Base-by-base conservation (phyloP, 129 eudicot species). In the Flaveria ramosissima region DNA sequence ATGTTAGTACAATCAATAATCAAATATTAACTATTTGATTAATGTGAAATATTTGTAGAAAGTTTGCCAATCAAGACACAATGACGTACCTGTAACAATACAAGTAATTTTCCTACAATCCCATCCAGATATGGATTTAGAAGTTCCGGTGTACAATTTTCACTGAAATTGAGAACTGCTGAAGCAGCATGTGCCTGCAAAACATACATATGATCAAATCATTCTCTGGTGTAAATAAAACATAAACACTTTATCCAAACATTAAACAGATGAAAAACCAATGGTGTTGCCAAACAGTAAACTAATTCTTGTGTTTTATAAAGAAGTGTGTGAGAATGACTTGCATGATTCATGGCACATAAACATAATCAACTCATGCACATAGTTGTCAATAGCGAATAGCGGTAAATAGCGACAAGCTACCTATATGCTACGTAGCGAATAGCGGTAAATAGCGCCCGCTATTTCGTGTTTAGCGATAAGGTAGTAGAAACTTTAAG, bases 181-280 rank as follows among this genome's bases (percentile, higher is more conserved):
- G 97, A 92, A 71, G 97, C 97, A 70, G 97, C 96, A 83, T 92
- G 97, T 53, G 98, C 98, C 98, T 94, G 86, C 78, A 80, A 75
- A 84, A 77, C 52, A 82, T 59, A 61, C 57, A 75, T 42, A 57
- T 59, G 42, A 65, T n/a, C 21, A 19, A 69, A 48, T 57, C 61
- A 69, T 68, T 55, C 68, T 56, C 10, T 9, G n/a, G 75, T 45
- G 61, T 24, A 53, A 23, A 23, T 36, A 66, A 6, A 68, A 17
- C 45, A 66, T 2, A 67, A 42, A 68, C 68, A 36, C n/a, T 7
- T 68, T 24, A 51, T 51, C 62, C 64, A 78, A 39, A 19, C 14
- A 62, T 36, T 14, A 11, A 51, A 39, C 67, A 76, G n/a, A 66
- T 64, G 15, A 12, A 51, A 9, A 19, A 48, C 14, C 21, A 64